These are phyloP conservation scores for Bruguiera parviflora DNA, from an alignment of 345 rosid genomes.

Conservation along the genomic window DNA sequence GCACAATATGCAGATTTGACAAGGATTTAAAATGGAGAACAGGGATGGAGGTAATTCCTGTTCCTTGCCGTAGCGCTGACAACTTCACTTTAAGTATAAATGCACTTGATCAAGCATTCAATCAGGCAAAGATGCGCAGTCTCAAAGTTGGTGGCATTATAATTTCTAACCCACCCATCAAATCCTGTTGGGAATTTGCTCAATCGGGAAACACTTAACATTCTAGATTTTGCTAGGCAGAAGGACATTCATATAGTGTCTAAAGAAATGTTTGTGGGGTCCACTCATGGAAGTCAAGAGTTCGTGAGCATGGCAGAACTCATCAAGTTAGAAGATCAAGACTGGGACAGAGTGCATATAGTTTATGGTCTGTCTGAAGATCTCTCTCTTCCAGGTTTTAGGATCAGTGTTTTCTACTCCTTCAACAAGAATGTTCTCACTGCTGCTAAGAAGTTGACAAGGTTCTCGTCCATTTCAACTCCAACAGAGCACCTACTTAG, in stretches of 20 bases:
- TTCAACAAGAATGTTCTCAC: conserved; percentile 51
- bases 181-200: conserved; percentile 69
- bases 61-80: conserved; percentile 82
- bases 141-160: conserved; percentile 67
- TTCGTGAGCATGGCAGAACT: conserved; percentile 78
- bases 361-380: conserved; percentile 73
- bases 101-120: conserved; percentile 73
- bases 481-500: conserved; percentile 58
- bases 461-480: conserved; percentile 64
- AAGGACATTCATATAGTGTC: conserved; percentile 79
- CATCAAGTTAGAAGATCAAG: conserved; percentile 52
- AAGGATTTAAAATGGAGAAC: conserved; percentile 82
- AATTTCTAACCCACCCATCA: conserved; percentile 87
- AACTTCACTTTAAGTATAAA: conserved; percentile 52
- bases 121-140: conserved; percentile 85
- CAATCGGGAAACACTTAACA: conserved; percentile 54
- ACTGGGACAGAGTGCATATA: conserved; percentile 67
- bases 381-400: conserved; percentile 64
- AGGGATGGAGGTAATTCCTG: conserved; percentile 81
- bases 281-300: conserved; percentile 51
- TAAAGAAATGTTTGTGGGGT: conserved; percentile 69
- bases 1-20: conserved; percentile 54
- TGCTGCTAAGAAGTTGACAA: conserved; percentile 57
- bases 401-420: conserved; percentile 63
- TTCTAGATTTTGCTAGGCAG: conserved; percentile 80